Evolutionary conservation across 2,329 filamentous ascomycete genomes (phyloP).

Genomic region (Fusarium protoensiforme): DNA sequence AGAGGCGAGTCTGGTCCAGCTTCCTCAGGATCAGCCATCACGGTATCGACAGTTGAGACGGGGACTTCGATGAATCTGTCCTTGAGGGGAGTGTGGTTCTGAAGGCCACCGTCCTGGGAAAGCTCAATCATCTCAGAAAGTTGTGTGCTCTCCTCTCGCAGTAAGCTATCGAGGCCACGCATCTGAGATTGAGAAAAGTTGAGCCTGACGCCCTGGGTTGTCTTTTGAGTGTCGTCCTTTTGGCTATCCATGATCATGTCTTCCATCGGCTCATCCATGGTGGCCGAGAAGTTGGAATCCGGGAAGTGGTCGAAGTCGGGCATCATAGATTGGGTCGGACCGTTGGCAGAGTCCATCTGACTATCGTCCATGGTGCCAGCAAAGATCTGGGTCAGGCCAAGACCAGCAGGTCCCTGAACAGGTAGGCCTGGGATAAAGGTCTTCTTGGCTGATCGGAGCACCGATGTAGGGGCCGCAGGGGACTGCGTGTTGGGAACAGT

Average conservation of each 20-base stretch:
- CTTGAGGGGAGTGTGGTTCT: conserved; percentile 77
- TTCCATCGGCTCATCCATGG: conserved; percentile 66
- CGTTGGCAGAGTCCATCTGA: conserved; percentile 50
- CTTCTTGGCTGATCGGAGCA: conserved; percentile 76
- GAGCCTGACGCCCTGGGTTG: conserved; percentile 61
- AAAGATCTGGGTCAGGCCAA: conserved; percentile 91
- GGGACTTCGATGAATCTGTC: conserved; percentile 73
- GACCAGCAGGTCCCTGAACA: conserved; percentile 67
- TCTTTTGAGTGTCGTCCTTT: conserved; percentile 47
- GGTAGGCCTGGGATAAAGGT: conserved; percentile 76
- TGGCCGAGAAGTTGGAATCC: conserved; percentile 71
- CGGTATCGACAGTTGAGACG: conserved; percentile 77
- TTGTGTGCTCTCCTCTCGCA: conserved; percentile 67
- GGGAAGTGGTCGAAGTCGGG: conserved; percentile 68
- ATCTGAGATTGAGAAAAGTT: conserved; percentile 71
- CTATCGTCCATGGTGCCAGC: conserved; percentile 85
- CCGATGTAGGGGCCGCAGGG: conserved; percentile 69
- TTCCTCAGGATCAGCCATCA: conserved; percentile 58
- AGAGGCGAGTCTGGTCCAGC: conserved; percentile 72
- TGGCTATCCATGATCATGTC: conserved; percentile 61
- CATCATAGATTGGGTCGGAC: conserved; percentile 60
- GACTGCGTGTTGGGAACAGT: conserved; percentile 57
- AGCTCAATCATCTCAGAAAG: conserved; percentile 77
- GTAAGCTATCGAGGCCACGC: conserved; percentile 67
- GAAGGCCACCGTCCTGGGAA: conserved; percentile 85